Evolutionary conservation across 495 filamentous ascomycete species (phyloP).

Genomic region (Tuber aestivum): DNA sequence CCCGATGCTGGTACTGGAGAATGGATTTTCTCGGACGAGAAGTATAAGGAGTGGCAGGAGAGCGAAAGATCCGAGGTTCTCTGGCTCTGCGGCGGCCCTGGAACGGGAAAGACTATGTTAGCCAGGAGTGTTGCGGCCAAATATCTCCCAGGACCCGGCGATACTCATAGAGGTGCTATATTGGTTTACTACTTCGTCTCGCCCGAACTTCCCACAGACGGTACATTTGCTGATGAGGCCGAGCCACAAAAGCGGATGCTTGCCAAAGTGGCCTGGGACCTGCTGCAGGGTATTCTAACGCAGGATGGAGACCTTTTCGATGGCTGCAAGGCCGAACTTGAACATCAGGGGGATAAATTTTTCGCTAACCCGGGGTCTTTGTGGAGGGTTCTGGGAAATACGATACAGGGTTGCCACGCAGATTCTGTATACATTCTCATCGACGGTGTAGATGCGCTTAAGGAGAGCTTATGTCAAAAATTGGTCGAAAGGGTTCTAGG

Average conservation of each 20-base stretch:
- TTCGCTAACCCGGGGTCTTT: not conserved
- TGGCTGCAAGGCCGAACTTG: not conserved
- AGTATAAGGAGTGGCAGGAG: not conserved
- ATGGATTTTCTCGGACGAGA: not conserved
- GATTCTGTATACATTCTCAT: not conserved
- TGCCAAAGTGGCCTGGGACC: not conserved
- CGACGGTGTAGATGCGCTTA: not conserved
- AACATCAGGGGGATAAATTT: not conserved
- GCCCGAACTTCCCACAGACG: not conserved
- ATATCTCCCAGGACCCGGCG: not conserved
- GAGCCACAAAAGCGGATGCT: not conserved
- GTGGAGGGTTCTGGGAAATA: not conserved
- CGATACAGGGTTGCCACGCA: accelerated
- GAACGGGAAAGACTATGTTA: not conserved
- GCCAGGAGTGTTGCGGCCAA: not conserved
- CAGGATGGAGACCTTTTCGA: not conserved
- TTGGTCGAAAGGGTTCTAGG: not conserved
- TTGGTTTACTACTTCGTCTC: not conserved
- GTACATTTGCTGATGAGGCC: not conserved
- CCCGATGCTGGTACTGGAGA: not conserved
- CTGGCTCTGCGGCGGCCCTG: not conserved
- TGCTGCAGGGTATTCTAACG: not conserved
- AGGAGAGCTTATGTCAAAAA: not conserved
- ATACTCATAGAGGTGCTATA: not conserved
- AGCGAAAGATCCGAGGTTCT: not conserved